Percentiles rank a stretch among this genome's conserved stretches.
phyloP scores from a whole-genome alignment of 495 filamentous ascomycete species.

The Aspergillus sparsus region DNA sequence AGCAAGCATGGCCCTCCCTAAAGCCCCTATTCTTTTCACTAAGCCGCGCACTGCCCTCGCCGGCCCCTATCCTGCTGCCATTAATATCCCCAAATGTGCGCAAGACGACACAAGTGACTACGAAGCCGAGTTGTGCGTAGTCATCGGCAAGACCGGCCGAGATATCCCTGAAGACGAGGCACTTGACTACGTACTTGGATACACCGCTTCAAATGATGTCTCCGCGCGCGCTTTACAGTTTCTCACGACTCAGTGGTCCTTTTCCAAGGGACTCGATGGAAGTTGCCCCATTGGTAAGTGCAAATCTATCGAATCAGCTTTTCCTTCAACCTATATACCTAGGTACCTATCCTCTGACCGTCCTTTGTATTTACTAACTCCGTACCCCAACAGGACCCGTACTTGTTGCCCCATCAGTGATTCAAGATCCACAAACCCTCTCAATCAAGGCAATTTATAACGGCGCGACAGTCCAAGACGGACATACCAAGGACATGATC shows the following conservation, averaged over 20 bases:
- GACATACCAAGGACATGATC: constrained; percentile 35
- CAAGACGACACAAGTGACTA: constrained; percentile 50
- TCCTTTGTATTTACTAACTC: neutral
- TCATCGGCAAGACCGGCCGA: constrained; percentile 41
- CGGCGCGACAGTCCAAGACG: constrained; percentile 31
- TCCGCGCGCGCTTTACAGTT: constrained; percentile 39
- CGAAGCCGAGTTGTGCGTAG: constrained; percentile 45
- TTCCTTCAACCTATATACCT: neutral
- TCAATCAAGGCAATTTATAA: constrained; percentile 34
- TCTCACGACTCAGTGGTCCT: constrained; percentile 41
- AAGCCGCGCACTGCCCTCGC: constrained; percentile 49
- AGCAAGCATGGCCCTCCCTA: constrained; percentile 41
- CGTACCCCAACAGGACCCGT: constrained; percentile 32
- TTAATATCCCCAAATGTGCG: constrained; percentile 45
- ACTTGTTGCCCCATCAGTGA: constrained; percentile 36
- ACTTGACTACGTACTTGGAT: constrained; percentile 45
- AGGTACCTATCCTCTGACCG: neutral
- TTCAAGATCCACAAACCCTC: constrained; percentile 37
- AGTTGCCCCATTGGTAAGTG: constrained; percentile 36
- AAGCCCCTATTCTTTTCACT: constrained; percentile 45
- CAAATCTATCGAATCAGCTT: neutral
- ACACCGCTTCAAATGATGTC: constrained; percentile 45
- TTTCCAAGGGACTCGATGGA: constrained; percentile 46
- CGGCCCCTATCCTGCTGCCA: constrained; percentile 43
- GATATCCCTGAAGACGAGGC: constrained; percentile 45